Base-by-base conservation (phyloP, 805 yeast genomes). In the Candida multigemmis region DNA sequence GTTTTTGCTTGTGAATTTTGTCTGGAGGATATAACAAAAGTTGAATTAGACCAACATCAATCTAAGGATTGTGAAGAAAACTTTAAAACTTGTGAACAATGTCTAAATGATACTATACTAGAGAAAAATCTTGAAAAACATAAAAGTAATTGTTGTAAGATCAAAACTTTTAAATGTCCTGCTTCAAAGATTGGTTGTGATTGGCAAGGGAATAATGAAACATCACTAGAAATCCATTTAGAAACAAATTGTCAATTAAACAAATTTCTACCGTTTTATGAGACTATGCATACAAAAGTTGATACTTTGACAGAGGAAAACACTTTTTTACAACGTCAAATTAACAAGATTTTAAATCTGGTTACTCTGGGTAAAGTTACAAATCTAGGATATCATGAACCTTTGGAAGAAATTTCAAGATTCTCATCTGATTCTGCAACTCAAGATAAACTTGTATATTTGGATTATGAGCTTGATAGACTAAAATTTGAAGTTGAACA, bases 291-390 rank as follows among this genome's bases (percentile, higher is more conserved):
- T 23, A 29, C 35, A 3, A 50, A 50, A 29, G 31, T 68, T 2
- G 37, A 38, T 3, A 24, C 25, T 1, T 30, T 68, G 7, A 27
- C 44, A 1, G 32, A 35, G 3, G 71, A 68, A 23, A 70, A 69
- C 35, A 30, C 28, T 4, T 42, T 40, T 27, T 38, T 70, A 22
- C 70, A 62, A 30, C 36, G 49, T 10, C 74, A 68, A 37, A 46
- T 70, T 23, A 56, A 65, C 21, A 54, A 54, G 22, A 56, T 70
- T 3, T 44, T 70, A 33, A 65, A 65, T 37, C 60, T 68, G 17
- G 52, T 68, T 4, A 47, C 62, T 1, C 72, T 63, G 30, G 77
- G 76, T 0, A 66, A 58, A 36, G 46, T 69, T 12, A 61, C 71
- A 1, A 70, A 69, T 36, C 38, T 68, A 12, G 76, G 76, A 0